phyloP scores from a whole-genome alignment of 805 yeast genomes.

The Priceomyces melissophilus region DNA sequence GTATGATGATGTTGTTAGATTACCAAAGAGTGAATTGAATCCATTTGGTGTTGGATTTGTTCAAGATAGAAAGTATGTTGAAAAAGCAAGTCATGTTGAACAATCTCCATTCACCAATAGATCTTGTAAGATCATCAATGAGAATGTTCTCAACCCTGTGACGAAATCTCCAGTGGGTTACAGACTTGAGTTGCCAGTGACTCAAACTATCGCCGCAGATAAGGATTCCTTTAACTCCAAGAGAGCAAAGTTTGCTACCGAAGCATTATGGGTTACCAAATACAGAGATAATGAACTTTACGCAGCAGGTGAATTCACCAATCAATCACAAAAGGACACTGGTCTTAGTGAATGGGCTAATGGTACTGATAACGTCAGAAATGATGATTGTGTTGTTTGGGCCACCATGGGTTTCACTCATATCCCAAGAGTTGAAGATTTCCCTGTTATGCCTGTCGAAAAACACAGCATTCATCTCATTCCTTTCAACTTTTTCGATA shows the following conservation, averaged over 20 bases:
- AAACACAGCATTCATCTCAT: constrained; percentile 60
- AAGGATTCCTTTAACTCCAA: constrained; percentile 59
- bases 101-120: constrained; percentile 76
- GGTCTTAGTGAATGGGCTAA: constrained; percentile 73
- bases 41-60: constrained; percentile 70
- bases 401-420: constrained; percentile 80
- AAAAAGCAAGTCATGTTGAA: constrained; percentile 67
- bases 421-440: constrained; percentile 78
- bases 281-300: constrained; percentile 67
- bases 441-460: constrained; percentile 89
- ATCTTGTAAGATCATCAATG: constrained; percentile 72
- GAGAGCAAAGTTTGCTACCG: constrained; percentile 73
- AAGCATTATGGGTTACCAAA: constrained; percentile 81
- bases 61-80: constrained; percentile 60
- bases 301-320: constrained; percentile 85
- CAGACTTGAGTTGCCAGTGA: constrained; percentile 69
- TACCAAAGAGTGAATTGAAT: constrained; percentile 52
- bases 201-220: constrained; percentile 70
- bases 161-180: constrained; percentile 74
- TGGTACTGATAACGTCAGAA: constrained; percentile 64
- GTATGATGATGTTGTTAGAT: constrained; percentile 63
- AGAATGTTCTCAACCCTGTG: constrained; percentile 63
- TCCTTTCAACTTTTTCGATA: constrained; percentile 73
- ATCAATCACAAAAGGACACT: constrained; percentile 68
- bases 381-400: constrained; percentile 76